Evolutionary conservation across 2,329 filamentous ascomycete genomes (phyloP).

Genomic region (Purpureocillium takamizusanense): DNA sequence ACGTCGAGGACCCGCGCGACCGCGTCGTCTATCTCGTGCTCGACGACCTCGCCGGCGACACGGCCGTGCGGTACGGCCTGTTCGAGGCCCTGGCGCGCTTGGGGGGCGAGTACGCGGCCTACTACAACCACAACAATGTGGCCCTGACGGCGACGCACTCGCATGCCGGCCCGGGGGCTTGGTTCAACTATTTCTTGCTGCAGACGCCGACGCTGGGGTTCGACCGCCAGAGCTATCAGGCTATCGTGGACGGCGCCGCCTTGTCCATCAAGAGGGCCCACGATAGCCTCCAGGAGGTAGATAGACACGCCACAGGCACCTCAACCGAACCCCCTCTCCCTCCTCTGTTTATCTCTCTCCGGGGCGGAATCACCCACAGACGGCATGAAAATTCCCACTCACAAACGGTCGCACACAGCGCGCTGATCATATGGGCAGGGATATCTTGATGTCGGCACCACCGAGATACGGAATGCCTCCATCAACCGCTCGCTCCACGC

Average conservation of each 20-base stretch:
- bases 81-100: conserved; percentile 61
- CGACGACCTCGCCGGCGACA: conserved; percentile 85
- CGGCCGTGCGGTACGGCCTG: conserved; percentile 79
- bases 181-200: conserved; percentile 88
- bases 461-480: conserved; percentile 65
- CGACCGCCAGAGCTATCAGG: conserved; percentile 74
- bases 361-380: too few relatives aligned
- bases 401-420: too few relatives aligned
- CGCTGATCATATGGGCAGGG: conserved; percentile 32
- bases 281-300: conserved; percentile 33
- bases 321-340: too few relatives aligned
- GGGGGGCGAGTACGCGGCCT: conserved; percentile 64
- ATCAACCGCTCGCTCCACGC: conserved; percentile 84
- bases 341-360: too few relatives aligned
- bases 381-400: too few relatives aligned
- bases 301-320: too few relatives aligned
- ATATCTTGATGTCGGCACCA: conserved; percentile 59
- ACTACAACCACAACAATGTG: conserved; percentile 64
- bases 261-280: conserved; percentile 78
- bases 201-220: conserved; percentile 87
- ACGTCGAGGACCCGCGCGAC: conserved; percentile 54
- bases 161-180: conserved; percentile 82
- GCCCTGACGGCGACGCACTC: conserved; percentile 90
- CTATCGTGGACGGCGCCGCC: conserved; percentile 78
- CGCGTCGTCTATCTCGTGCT: conserved; percentile 81